A percentile compares a stretch with the other conserved stretches of the same genome.
Conservation (phyloP, 2,329 filamentous ascomycete species). For the Alternaria tenuissima region DNA sequence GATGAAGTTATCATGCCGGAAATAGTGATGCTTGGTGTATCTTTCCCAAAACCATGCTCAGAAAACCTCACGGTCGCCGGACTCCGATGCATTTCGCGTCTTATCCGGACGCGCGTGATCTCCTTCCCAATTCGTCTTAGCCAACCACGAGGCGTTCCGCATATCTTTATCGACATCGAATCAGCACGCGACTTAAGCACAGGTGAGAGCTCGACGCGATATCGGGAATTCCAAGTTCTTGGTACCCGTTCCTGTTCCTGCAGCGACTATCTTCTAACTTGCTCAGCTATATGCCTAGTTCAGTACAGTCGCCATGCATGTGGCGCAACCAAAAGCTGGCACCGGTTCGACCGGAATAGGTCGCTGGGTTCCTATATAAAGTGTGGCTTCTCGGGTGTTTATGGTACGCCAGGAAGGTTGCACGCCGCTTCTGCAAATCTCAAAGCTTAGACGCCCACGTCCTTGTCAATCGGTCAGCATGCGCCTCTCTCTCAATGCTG, state of each 20-base stretch:
- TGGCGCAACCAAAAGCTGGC: not conserved
- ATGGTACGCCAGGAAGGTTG: not conserved
- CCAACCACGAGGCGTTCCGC: not conserved
- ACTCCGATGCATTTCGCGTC: slow-evolving; percentile 8
- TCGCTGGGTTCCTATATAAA: slow-evolving; percentile 2
- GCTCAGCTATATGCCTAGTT: not conserved
- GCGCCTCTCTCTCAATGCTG: slow-evolving; percentile 24
- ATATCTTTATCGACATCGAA: slow-evolving; percentile 13
- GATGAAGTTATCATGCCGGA: not conserved
- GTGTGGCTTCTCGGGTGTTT: not conserved
- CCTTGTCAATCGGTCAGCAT: slow-evolving; percentile 12
- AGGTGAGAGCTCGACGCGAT: slow-evolving; percentile 9
- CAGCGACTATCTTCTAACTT: slow-evolving; percentile 8
- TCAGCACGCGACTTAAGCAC: slow-evolving; percentile 2
- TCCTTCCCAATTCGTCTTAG: slow-evolving; percentile 13
- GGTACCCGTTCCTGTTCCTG: slow-evolving; percentile 8
- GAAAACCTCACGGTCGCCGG: slow-evolving; percentile 2
- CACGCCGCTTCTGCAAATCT: not conserved
- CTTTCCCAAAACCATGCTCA: not conserved
- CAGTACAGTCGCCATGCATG: not conserved
- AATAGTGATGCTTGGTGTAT: not conserved
- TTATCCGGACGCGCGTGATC: slow-evolving; percentile 5
- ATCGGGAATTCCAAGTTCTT: slow-evolving; percentile 6
- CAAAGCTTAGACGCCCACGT: not conserved
- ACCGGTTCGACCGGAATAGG: not conserved